Evolutionary conservation across 2,329 filamentous ascomycete species (phyloP).

Genomic region (Fusarium buharicum): DNA sequence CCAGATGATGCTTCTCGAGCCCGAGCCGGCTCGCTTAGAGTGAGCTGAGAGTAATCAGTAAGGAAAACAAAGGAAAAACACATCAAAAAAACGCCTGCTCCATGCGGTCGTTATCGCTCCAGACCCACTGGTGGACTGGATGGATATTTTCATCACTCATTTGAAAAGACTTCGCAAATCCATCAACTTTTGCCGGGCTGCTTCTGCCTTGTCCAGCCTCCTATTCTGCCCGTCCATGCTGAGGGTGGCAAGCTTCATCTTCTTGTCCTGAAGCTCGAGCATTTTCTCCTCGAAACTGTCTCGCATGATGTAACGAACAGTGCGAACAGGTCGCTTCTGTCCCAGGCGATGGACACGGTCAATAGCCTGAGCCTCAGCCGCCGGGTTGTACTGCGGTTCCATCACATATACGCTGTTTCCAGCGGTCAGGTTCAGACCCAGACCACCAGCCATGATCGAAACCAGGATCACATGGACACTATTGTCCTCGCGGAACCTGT

Average conservation of each 20-base stretch:
- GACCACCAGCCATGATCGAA: slow-evolving; percentile 89
- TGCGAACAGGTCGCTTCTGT: slow-evolving; percentile 88
- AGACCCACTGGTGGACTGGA: slow-evolving; percentile 14
- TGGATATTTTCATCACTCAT: slow-evolving; percentile 47
- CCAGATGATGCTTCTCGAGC: slow-evolving; percentile 32
- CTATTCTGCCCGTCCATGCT: slow-evolving; percentile 77
- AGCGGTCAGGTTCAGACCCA: slow-evolving; percentile 89
- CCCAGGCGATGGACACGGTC: slow-evolving; percentile 93
- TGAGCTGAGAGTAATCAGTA: slow-evolving; percentile 48
- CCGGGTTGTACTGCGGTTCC: slow-evolving; percentile 98
- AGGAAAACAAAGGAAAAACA: slow-evolving; percentile 36
- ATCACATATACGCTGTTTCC: slow-evolving; percentile 93
- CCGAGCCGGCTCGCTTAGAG: slow-evolving; percentile 27
- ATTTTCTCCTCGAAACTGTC: slow-evolving; percentile 95
- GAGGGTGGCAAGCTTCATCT: slow-evolving; percentile 88
- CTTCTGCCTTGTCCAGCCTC: slow-evolving; percentile 61
- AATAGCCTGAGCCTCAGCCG: slow-evolving; percentile 91
- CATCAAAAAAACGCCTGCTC: slow-evolving; percentile 34
- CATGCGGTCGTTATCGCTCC: slow-evolving; percentile 34
- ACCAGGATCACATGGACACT: slow-evolving; percentile 84
- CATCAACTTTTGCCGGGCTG: slow-evolving; percentile 70
- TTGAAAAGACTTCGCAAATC: slow-evolving; percentile 69
- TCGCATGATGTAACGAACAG: slow-evolving; percentile 88
- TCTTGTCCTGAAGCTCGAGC: slow-evolving; percentile 87
- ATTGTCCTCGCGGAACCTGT: slow-evolving; percentile 78